phyloP scores from a whole-genome alignment of 352 stramenopile genomes.

The Pseudoperonospora humuli region DNA sequence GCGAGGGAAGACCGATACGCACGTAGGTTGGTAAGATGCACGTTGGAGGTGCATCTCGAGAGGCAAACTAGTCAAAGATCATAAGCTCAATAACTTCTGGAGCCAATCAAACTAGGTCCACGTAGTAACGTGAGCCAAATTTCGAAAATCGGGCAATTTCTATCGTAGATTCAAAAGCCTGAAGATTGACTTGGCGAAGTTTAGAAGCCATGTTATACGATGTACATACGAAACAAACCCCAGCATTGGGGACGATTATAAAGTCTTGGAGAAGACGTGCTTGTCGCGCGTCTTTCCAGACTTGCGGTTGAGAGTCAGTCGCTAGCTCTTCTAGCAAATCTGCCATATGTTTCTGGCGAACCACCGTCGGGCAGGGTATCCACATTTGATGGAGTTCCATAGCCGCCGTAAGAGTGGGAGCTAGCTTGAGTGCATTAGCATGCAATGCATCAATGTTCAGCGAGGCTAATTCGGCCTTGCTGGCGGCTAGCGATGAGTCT shows the following conservation, averaged over 20 bases:
- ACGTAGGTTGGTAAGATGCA: neutral
- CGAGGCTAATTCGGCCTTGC: neutral
- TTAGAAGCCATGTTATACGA: neutral
- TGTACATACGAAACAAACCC: neutral
- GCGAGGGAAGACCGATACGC: neutral
- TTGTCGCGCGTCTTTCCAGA: neutral
- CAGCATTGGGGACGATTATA: neutral
- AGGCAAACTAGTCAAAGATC: neutral
- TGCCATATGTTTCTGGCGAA: neutral
- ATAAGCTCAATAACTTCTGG: neutral
- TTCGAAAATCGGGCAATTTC: neutral
- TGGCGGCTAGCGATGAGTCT: neutral
- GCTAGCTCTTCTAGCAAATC: neutral
- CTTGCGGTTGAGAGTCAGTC: neutral
- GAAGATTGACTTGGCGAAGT: neutral
- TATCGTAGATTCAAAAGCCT: neutral
- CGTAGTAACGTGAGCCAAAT: neutral
- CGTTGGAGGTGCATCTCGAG: neutral
- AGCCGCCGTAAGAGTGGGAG: neutral
- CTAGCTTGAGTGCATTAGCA: neutral
- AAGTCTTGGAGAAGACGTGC: neutral
- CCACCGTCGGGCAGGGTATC: neutral
- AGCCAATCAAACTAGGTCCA: neutral
- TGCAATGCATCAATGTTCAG: neutral
- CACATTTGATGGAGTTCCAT: slow-evolving; percentile 1